Evolutionary conservation across 371 early-diverging fungal genomes (phyloP).

Genomic region (Mortierella sp.): DNA sequence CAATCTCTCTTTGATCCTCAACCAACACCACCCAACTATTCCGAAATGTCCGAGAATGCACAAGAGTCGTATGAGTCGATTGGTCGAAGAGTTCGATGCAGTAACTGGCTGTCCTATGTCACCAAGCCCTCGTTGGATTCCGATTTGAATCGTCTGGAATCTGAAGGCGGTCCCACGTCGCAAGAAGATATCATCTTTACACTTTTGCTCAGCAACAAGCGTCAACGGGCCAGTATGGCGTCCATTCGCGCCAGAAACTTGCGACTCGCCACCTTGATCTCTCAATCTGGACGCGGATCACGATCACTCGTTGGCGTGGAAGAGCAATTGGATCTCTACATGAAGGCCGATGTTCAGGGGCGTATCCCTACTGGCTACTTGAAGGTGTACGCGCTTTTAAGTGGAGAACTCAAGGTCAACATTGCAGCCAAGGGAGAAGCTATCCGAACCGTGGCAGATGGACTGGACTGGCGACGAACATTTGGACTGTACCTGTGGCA

Average conservation of each 20-base stretch:
- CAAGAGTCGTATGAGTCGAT: slow-evolving; percentile 33
- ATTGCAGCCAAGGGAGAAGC: slow-evolving; percentile 25
- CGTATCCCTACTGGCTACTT: slow-evolving; percentile 54
- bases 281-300: slow-evolving; percentile 71
- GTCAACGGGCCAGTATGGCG: slow-evolving; percentile 65
- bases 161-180: slow-evolving; percentile 36
- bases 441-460: slow-evolving; percentile 40
- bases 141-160: slow-evolving; percentile 30
- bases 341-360: slow-evolving; percentile 16
- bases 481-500: slow-evolving; percentile 82
- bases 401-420: slow-evolving; percentile 56
- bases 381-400: slow-evolving; percentile 65
- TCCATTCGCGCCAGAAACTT: slow-evolving; percentile 66
- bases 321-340: slow-evolving; percentile 63
- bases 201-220: slow-evolving; percentile 60
- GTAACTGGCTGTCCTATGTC: slow-evolving; percentile 51
- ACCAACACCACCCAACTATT: slow-evolving; percentile 21
- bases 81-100: slow-evolving; percentile 50
- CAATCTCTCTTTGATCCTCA: slow-evolving; percentile 52
- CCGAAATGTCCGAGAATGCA: slow-evolving; percentile 12
- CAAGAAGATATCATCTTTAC: slow-evolving; percentile 60
- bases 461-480: slow-evolving; percentile 74
- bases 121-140: slow-evolving; percentile 54
- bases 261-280: slow-evolving; percentile 73
- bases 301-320: slow-evolving; percentile 56